Percentiles rank a stretch among this genome's conserved stretches.
phyloP scores from a whole-genome alignment of 441 rosid genomes.

The Melastoma candidum region DNA sequence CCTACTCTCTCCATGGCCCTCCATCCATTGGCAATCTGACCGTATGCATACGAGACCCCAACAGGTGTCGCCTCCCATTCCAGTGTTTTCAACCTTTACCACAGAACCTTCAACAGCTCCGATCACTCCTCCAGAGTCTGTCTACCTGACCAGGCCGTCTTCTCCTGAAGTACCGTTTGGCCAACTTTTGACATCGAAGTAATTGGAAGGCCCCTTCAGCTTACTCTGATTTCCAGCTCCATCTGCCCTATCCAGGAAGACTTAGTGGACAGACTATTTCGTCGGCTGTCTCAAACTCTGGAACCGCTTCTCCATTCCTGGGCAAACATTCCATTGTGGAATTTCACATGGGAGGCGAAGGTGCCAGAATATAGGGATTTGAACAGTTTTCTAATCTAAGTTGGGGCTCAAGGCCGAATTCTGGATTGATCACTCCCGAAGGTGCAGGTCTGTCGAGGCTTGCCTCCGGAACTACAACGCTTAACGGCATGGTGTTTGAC shows the following conservation, averaged over 20 bases:
- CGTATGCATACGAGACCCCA: slow-evolving; percentile 94
- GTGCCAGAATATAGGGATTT: slow-evolving; percentile 61
- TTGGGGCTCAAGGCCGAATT: slow-evolving; percentile 88
- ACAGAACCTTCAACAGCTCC: slow-evolving; percentile 94
- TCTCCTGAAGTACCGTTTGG: slow-evolving; percentile 98
- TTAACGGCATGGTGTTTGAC: slow-evolving; percentile 28
- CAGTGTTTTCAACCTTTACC: slow-evolving; percentile 72
- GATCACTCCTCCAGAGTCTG: slow-evolving; percentile 82
- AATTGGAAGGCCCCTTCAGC: slow-evolving; percentile 59
- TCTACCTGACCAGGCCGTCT: slow-evolving; percentile 73
- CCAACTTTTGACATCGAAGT: slow-evolving; percentile 71
- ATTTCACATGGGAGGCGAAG: slow-evolving; percentile 42
- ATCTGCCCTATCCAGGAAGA: slow-evolving; percentile 67
- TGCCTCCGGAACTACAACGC: slow-evolving; percentile 20
- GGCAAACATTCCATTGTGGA: slow-evolving; percentile 55
- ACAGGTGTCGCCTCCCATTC: slow-evolving; percentile 69
- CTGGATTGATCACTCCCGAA: slow-evolving; percentile 70
- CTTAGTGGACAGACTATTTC: slow-evolving; percentile 78
- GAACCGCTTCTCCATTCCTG: slow-evolving; percentile 88
- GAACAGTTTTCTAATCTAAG: slow-evolving; percentile 63
- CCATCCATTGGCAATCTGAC: slow-evolving; percentile 74
- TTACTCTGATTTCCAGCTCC: slow-evolving; percentile 64
- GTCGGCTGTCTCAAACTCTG: slow-evolving; percentile 76
- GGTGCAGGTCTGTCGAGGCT: slow-evolving; percentile 48
- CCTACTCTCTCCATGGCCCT: slow-evolving; percentile 63